phyloP scores from a whole-genome alignment of 2,329 filamentous ascomycete species.

The Calonectria hawksworthii region DNA sequence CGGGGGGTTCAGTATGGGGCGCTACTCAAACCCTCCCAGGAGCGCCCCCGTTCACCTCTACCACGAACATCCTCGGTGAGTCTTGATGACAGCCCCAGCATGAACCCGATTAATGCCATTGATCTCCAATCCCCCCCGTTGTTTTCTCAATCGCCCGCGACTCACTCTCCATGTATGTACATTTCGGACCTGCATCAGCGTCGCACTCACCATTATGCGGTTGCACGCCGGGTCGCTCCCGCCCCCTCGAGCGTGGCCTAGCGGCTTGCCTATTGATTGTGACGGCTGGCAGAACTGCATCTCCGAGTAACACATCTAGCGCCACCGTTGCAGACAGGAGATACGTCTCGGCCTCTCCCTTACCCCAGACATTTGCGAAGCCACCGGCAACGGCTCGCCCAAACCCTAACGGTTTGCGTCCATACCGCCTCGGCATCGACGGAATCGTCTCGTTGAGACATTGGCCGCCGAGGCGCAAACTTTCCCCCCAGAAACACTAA shows the following conservation, averaged over 20 bases:
- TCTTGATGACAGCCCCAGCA: slow-evolving; percentile 5
- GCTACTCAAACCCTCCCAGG: neutral
- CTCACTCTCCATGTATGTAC: slow-evolving; percentile 5
- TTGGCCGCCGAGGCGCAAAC: neutral
- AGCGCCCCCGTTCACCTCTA: slow-evolving; percentile 8
- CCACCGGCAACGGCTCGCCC: slow-evolving; percentile 8
- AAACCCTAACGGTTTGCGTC: slow-evolving; percentile 5
- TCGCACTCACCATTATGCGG: slow-evolving; percentile 9
- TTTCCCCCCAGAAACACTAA: slow-evolving; percentile 16
- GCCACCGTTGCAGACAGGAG: neutral
- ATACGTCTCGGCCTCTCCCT: neutral
- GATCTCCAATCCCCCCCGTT: slow-evolving; percentile 6
- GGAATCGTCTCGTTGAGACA: neutral
- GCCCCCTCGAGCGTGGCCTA: neutral
- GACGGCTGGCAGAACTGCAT: slow-evolving; percentile 1
- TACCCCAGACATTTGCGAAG: slow-evolving; percentile 13
- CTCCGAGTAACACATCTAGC: slow-evolving; percentile 1
- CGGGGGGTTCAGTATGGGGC: slow-evolving; percentile 14
- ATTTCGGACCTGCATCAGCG: slow-evolving; percentile 19
- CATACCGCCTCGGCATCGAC: neutral
- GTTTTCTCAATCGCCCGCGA: neutral
- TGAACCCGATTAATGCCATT: slow-evolving; percentile 24
- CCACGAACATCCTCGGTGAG: slow-evolving; percentile 11
- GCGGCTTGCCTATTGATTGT: neutral
- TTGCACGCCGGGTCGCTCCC: slow-evolving; percentile 7